Conservation (phyloP, 169 alveolate species). For the Plasmodium knowlesi region DNA sequence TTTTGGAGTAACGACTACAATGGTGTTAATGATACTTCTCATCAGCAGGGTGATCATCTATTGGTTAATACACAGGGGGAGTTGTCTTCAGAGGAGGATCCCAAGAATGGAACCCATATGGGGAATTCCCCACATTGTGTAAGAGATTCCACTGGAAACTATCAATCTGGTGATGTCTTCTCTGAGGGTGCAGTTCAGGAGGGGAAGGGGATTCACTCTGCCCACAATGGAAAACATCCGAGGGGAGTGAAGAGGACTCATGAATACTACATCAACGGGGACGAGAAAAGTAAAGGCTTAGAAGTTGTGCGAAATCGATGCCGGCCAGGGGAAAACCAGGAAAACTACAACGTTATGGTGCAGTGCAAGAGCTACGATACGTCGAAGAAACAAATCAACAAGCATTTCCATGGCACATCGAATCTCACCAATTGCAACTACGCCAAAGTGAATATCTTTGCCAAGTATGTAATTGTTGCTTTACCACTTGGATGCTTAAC, state of each 20-base stretch:
- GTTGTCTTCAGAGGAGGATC: neutral
- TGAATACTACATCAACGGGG: neutral
- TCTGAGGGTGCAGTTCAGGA: neutral
- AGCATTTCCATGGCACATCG: slow-evolving; percentile 56
- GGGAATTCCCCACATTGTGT: neutral
- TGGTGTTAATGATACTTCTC: neutral
- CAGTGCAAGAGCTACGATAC: slow-evolving; percentile 58
- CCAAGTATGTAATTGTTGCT: slow-evolving; percentile 72
- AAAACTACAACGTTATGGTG: slow-evolving; percentile 11
- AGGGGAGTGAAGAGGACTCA: neutral
- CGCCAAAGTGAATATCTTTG: slow-evolving; percentile 34
- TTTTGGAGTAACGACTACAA: neutral
- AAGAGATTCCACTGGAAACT: neutral
- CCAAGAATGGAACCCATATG: neutral
- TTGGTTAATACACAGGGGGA: neutral
- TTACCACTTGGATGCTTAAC: slow-evolving; percentile 70
- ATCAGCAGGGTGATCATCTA: neutral
- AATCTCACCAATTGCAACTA: slow-evolving; percentile 33
- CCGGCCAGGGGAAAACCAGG: neutral
- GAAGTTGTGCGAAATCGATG: neutral
- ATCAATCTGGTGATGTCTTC: neutral
- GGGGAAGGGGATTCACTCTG: neutral
- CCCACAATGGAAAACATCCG: neutral
- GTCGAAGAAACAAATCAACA: slow-evolving; percentile 18
- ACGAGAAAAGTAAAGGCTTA: neutral